phyloP scores from a whole-genome alignment of 345 rosid species.

The Gossypium longicalyx region DNA sequence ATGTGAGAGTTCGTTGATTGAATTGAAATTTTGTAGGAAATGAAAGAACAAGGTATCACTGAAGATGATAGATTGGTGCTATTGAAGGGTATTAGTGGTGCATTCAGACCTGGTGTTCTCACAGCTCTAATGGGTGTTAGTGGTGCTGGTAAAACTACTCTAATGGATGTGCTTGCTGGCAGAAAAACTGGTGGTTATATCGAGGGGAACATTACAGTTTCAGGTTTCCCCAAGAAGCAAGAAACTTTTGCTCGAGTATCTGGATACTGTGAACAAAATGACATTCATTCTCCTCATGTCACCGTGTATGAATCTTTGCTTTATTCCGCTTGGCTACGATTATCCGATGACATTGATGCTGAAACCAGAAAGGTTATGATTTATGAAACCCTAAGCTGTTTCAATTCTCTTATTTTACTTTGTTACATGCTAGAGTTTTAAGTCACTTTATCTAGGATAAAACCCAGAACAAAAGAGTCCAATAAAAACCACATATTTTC shows the following conservation, averaged over 20 bases:
- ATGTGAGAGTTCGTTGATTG: not conserved
- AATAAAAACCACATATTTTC: not conserved
- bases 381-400: not conserved
- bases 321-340: constrained; percentile 76
- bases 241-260: constrained; percentile 79
- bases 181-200: constrained; percentile 80
- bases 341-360: constrained; percentile 40
- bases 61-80: constrained; percentile 55
- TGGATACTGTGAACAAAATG: constrained; percentile 79
- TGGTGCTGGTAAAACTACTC: constrained; percentile 86
- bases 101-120: constrained; percentile 81
- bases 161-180: constrained; percentile 90
- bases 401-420: not conserved
- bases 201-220: constrained; percentile 58
- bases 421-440: not conserved
- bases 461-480: not conserved
- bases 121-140: constrained; percentile 80
- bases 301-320: constrained; percentile 72
- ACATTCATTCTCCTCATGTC: constrained; percentile 77
- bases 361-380: constrained; percentile 48
- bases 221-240: constrained; percentile 77
- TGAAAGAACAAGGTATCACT: constrained; percentile 52
- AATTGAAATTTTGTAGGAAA: constrained; percentile 30
- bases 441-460: not conserved
- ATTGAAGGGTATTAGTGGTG: constrained; percentile 68